Percentiles rank a stretch among this genome's conserved stretches.
phyloP scores from a whole-genome alignment of 495 filamentous ascomycete genomes.

The Neurospora sp. region DNA sequence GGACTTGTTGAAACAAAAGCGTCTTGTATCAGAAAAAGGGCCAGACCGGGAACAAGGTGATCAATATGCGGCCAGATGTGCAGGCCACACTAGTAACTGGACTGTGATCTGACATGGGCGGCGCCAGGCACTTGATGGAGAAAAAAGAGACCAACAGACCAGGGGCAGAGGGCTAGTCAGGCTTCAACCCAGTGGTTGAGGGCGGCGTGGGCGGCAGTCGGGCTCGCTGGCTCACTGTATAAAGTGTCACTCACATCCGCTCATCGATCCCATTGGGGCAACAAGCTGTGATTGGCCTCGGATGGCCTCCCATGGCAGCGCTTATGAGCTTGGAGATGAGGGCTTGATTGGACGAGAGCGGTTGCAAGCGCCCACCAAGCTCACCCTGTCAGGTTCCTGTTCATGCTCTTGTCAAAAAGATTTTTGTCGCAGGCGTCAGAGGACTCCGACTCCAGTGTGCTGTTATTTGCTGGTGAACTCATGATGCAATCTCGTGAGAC shows the following conservation, averaged over 20 bases:
- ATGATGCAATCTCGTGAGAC: not conserved
- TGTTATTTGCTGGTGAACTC: not conserved
- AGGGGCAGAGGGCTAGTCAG: not conserved
- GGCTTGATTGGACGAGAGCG: slow-evolving; percentile 13
- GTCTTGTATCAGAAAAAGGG: slow-evolving; percentile 3
- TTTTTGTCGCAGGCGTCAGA: not conserved
- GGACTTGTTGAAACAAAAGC: slow-evolving; percentile 6
- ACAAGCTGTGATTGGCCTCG: slow-evolving; percentile 22
- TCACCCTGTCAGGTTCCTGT: not conserved
- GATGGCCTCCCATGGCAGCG: slow-evolving; percentile 10
- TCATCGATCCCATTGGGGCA: not conserved
- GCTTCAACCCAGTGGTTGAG: not conserved
- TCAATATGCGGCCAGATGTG: slow-evolving; percentile 29
- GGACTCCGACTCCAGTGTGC: not conserved
- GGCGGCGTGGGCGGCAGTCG: slow-evolving; percentile 12
- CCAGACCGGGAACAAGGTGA: slow-evolving; percentile 13
- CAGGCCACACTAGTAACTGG: too few relatives aligned
- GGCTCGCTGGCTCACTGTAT: not conserved
- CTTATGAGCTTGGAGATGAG: slow-evolving; percentile 16
- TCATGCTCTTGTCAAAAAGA: not conserved
- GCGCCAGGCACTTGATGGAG: slow-evolving; percentile 1
- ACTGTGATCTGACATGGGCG: slow-evolving; percentile 2
- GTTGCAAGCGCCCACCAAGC: slow-evolving; percentile 15
- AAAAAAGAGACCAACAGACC: not conserved
- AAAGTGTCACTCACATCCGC: not conserved